Percentiles rank a stretch among this genome's conserved stretches.
Conservation (phyloP, 805 yeast species). For the Schizosaccharomyces osmophilus region DNA sequence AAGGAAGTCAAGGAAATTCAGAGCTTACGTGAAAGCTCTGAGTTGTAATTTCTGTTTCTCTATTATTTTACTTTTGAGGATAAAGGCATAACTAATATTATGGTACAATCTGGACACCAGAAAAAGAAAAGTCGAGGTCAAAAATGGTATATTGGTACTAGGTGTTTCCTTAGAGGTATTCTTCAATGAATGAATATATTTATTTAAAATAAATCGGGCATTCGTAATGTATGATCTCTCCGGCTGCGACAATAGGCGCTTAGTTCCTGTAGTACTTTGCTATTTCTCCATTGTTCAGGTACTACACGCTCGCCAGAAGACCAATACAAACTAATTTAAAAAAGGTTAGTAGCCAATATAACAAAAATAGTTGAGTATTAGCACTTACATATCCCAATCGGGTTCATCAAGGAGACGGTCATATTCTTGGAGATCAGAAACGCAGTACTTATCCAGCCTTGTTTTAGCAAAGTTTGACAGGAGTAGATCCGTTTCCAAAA, state of each 20-base stretch:
- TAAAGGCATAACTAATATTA: too few species aligned
- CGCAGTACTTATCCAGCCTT: constrained; percentile 32
- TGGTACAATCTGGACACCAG: too few species aligned
- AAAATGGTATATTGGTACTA: too few species aligned
- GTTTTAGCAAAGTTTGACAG: constrained; percentile 66
- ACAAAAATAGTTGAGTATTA: background rate
- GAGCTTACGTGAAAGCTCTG: constrained; percentile 8
- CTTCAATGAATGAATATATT: too few species aligned
- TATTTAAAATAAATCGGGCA: background rate
- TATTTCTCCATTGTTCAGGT: background rate
- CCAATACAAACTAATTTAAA: background rate
- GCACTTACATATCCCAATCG: constrained; percentile 92
- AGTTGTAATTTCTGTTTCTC: too few species aligned
- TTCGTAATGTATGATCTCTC: background rate
- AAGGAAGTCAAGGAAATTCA: constrained; percentile 75
- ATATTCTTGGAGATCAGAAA: constrained; percentile 57
- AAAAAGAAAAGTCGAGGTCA: too few species aligned
- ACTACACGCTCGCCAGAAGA: background rate
- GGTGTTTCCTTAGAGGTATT: too few species aligned
- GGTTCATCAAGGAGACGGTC: constrained; percentile 51
- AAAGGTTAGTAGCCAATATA: background rate
- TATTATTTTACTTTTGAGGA: too few species aligned
- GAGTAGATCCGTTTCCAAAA: constrained; percentile 72
- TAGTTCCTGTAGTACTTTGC: background rate
- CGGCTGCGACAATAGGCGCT: background rate